phyloP scores from a whole-genome alignment of 2,329 filamentous ascomycete species.

The Epichloe festucae region DNA sequence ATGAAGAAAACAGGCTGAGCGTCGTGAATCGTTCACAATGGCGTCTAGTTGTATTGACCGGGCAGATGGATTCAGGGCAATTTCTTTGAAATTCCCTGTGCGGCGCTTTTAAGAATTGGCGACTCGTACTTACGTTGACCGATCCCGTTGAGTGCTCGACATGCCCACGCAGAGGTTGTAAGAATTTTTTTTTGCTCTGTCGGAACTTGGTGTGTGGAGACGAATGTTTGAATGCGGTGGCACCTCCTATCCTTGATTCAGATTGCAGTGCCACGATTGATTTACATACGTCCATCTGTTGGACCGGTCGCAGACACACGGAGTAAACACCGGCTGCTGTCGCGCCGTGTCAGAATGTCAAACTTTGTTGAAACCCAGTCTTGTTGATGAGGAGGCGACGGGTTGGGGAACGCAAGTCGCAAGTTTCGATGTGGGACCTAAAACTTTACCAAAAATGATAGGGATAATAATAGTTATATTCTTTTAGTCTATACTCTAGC shows the following conservation, averaged over 20 bases:
- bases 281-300: no score
- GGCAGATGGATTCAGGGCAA: constrained; percentile 36
- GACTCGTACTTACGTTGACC: constrained; percentile 41
- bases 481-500: no score
- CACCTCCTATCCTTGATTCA: no score
- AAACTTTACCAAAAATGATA: no score
- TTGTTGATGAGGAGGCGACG: background rate
- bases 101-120: constrained; percentile 52
- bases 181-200: background rate
- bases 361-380: background rate
- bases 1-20: constrained; percentile 42
- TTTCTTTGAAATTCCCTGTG: constrained; percentile 15
- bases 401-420: background rate
- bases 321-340: no score
- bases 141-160: constrained; percentile 54
- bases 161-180: constrained; percentile 17
- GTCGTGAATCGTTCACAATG: constrained; percentile 25
- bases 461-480: no score
- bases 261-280: no score
- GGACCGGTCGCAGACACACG: no score
- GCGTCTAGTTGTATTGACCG: constrained; percentile 44
- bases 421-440: no score
- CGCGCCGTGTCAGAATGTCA: no score
- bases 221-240: no score
- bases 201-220: background rate